Percentiles rank a stretch among this genome's conserved stretches.
Conservation (phyloP, 306 rosid genomes). For the Canavalia ensiformis region DNA sequence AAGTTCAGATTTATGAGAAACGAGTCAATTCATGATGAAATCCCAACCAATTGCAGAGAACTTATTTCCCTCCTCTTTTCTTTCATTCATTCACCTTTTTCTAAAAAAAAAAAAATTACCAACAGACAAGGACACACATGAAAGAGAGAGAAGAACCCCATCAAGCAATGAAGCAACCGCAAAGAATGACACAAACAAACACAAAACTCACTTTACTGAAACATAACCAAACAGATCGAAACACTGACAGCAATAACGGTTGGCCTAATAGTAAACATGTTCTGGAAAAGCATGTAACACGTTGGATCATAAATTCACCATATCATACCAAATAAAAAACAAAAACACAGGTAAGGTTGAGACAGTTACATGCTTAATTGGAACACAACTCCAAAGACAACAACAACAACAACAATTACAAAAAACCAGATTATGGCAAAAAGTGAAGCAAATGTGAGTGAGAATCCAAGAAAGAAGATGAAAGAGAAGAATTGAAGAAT, state of each 20-base stretch:
- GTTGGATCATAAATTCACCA: conserved; percentile 48
- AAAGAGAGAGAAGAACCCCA: not conserved
- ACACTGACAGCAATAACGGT: not conserved
- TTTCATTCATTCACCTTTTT: not conserved
- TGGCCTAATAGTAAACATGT: conserved; percentile 27
- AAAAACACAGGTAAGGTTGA: conserved; percentile 13
- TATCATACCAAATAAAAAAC: not conserved
- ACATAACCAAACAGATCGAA: conserved; percentile 24
- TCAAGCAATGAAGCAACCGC: conserved; percentile 32
- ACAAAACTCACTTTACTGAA: conserved; percentile 24
- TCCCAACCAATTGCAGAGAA: conserved; percentile 2
- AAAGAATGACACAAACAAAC: conserved; percentile 15
- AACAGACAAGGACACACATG: not conserved
- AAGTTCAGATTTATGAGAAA: conserved; percentile 31
- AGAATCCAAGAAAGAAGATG: conserved; percentile 37
- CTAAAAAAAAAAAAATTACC: not conserved
- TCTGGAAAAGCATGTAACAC: conserved; percentile 21
- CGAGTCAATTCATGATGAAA: not conserved
- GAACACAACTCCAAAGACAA: conserved; percentile 23
- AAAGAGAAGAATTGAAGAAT: conserved; percentile 36
- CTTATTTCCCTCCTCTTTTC: not conserved
- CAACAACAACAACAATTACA: not conserved
- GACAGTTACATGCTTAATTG: conserved; percentile 32
- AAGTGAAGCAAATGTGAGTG: not conserved
- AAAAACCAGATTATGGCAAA: conserved; percentile 20